Conservation (phyloP, 208 protist species). For the Wallacemonas rigidus region DNA sequence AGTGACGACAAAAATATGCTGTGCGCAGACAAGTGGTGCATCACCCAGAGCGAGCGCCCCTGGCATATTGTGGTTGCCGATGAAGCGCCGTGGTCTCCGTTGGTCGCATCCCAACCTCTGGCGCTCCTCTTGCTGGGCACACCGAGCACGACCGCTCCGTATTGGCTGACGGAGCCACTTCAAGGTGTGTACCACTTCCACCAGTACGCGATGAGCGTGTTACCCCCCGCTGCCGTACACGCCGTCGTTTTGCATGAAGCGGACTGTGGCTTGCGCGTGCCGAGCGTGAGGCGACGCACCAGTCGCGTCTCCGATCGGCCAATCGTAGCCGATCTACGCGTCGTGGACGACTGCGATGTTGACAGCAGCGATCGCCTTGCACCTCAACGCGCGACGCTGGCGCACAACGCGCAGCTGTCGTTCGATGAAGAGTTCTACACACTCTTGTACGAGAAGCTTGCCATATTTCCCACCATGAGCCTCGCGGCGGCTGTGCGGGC, state of each 20-base stretch:
- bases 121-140: conserved; percentile 17
- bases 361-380: conserved; percentile 1
- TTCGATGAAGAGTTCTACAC: conserved; percentile 25
- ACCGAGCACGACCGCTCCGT: conserved; percentile 15
- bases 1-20: conserved; percentile 33
- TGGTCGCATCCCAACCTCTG: background rate
- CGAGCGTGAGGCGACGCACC: background rate
- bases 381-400: conserved; percentile 37
- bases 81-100: conserved; percentile 16
- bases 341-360: conserved; percentile 28
- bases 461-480: conserved; percentile 25
- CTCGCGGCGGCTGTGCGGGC: conserved; percentile 37
- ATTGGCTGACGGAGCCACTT: conserved; percentile 17
- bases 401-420: conserved; percentile 26
- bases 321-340: conserved; percentile 33
- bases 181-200: conserved; percentile 16
- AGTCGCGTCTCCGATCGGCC: conserved; percentile 13
- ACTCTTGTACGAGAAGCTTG: conserved; percentile 32
- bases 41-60: conserved; percentile 25
- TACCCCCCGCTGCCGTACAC: conserved; percentile 25
- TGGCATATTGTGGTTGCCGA: conserved; percentile 37
- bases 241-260: conserved; percentile 36
- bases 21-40: conserved; percentile 47
- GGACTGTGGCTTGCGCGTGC: conserved; percentile 5
- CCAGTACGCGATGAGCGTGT: conserved; percentile 18